Base-by-base conservation (phyloP, 2,329 filamentous ascomycete genomes). In the Blastomyces parvus region DNA sequence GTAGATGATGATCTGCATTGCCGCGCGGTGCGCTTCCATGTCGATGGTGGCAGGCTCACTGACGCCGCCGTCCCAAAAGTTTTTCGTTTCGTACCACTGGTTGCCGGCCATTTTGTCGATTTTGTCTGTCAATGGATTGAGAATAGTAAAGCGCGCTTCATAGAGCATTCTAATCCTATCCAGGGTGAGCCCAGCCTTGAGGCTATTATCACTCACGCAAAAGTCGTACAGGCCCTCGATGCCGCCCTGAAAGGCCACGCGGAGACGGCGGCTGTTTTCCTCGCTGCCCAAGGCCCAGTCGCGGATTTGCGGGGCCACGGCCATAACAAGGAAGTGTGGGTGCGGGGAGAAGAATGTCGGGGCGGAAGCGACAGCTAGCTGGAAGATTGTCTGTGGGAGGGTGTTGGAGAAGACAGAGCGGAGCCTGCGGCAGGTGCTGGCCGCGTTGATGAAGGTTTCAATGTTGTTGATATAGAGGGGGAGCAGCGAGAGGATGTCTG, bases 291-390 rank as follows among this genome's bases (percentile, higher is more conserved):
- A 66, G 1, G 74, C 74, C 75, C 75, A 77, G 56, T 70, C 53
- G 8, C 72, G 69, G 5, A 73, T 65, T 60, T 76, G 68, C 6
- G 68, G 65, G 2, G 72, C 74, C 17, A 70, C 71, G 3, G 74
- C 73, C 30, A 69, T 67, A 48, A 76, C 66, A 9, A 77, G 71
- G 60, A 74, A 75, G 50, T 73, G 67, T 0, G 75, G 75, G 61
- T 73, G 71, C 36, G 74, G 74, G 7, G 71, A 72, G 67, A 76
- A 77, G 68, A 76, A 76, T 42, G 68, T 70, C 7, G 67, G 69
- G 1, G 68, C 66, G n/a, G 73, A 72, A 13, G 74, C 69, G 25
- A 69, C 71, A 13, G 74, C 71, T 25, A 75, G 69, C 1, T 65
- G 69, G 8, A 77, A 66, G 25, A 76, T 74, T 36, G 66, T 69